phyloP scores from a whole-genome alignment of 257 asterid species.

The Nicotiana noctiflora region DNA sequence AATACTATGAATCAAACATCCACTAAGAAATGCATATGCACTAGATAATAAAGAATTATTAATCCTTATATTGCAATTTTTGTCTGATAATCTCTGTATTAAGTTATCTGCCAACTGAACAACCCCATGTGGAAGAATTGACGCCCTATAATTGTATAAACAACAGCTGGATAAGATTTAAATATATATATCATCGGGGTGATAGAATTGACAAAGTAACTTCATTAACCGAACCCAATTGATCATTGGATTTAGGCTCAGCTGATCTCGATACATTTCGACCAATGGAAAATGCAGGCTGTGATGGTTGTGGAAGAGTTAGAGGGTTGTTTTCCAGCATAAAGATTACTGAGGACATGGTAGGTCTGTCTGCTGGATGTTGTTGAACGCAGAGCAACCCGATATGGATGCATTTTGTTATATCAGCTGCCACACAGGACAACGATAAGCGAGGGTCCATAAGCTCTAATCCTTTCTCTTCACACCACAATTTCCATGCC shows the following conservation, averaged over 20 bases:
- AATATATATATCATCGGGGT: neutral
- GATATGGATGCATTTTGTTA: slow-evolving; percentile 6
- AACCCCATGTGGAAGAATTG: neutral
- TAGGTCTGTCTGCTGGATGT: slow-evolving; percentile 8
- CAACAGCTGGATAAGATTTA: neutral
- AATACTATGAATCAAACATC: no score
- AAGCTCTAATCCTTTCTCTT: neutral
- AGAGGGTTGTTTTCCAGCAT: neutral
- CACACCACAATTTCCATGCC: slow-evolving; percentile 1
- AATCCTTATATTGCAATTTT: neutral
- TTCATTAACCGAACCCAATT: neutral
- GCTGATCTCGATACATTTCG: neutral
- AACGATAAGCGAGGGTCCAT: neutral
- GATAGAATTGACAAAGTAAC: neutral
- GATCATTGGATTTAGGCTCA: neutral
- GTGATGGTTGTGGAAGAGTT: neutral
- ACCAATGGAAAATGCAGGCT: neutral
- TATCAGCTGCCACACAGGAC: neutral
- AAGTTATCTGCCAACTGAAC: neutral
- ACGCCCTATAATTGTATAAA: neutral
- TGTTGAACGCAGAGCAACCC: slow-evolving; percentile 6
- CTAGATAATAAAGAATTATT: neutral
- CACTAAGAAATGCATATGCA: neutral
- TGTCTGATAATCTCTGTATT: neutral
- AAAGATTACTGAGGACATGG: neutral